Percentiles rank a stretch among this genome's conserved stretches.
Conservation (phyloP, 805 yeast species). For the Saturnispora ahearnii region DNA sequence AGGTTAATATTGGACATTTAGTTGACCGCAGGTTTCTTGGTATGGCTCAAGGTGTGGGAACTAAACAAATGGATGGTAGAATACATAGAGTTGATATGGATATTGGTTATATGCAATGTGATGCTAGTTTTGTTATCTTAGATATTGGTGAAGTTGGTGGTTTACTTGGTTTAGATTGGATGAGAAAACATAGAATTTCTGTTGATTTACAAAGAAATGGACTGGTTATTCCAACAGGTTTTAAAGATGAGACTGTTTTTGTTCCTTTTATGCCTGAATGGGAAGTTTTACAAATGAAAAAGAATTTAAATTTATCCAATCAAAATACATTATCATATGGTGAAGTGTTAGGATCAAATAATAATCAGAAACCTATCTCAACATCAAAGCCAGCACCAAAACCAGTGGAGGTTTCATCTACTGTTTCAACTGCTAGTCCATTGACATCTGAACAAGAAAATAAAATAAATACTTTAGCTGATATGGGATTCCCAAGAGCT, state of each 20-base stretch:
- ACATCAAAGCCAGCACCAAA: neutral
- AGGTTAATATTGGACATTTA: conserved; percentile 57
- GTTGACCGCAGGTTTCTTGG: conserved; percentile 77
- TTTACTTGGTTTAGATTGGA: conserved; percentile 83
- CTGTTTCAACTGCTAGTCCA: conserved; percentile 15
- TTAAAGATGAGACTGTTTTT: conserved; percentile 37
- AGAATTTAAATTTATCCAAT: conserved; percentile 17
- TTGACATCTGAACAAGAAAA: conserved; percentile 16
- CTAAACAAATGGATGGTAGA: conserved; percentile 66
- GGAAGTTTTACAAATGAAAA: conserved; percentile 13
- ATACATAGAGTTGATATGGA: conserved; percentile 84
- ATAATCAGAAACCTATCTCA: neutral
- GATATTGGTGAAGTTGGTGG: conserved; percentile 61
- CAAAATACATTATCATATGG: neutral
- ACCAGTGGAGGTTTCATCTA: conserved; percentile 9
- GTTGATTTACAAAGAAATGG: conserved; percentile 64
- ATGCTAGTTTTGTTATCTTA: conserved; percentile 62
- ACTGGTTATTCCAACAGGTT: conserved; percentile 28
- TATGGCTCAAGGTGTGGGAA: conserved; percentile 86
- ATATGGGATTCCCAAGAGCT: conserved; percentile 60
- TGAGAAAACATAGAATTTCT: conserved; percentile 76
- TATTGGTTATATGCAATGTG: conserved; percentile 55
- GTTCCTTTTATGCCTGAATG: conserved; percentile 15
- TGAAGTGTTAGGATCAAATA: neutral
- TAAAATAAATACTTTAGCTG: conserved; percentile 38